A percentile compares a stretch with the other conserved stretches of the same genome.
phyloP scores from a whole-genome alignment of 2,329 filamentous ascomycete species.

The Ceratocystis huliohia region DNA sequence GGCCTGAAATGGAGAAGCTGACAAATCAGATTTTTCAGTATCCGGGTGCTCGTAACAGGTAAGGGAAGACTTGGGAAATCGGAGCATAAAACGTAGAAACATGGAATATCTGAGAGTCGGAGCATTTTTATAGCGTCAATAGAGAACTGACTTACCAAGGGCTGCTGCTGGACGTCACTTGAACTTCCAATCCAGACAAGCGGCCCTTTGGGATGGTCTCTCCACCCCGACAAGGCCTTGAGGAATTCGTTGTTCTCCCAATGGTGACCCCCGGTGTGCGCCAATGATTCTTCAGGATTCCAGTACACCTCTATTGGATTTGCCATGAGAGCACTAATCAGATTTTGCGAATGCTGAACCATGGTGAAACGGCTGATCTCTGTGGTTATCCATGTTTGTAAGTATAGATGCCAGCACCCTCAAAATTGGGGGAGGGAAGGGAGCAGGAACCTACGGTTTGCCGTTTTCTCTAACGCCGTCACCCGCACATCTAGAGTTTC shows the following conservation, averaged over 20 bases:
- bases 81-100: conserved; percentile 16
- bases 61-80: conserved; percentile 11
- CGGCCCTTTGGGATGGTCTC: conserved; percentile 9
- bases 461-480: conserved; percentile 10
- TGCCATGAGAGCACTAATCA: conserved; percentile 10
- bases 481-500: conserved; percentile 17
- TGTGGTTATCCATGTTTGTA: neutral
- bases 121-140: conserved; percentile 17
- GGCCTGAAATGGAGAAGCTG: conserved; percentile 17
- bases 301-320: conserved; percentile 24
- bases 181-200: conserved; percentile 18
- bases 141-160: conserved; percentile 19
- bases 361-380: conserved; percentile 20
- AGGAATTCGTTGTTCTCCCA: conserved; percentile 21
- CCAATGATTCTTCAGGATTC: conserved; percentile 23
- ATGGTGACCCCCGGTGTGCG: neutral
- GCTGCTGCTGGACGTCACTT: neutral
- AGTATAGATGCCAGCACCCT: neutral
- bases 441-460: conserved; percentile 1
- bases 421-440: neutral
- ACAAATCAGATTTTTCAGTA: conserved; percentile 18
- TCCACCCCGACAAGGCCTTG: conserved; percentile 13
- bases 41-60: conserved; percentile 14
- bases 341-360: conserved; percentile 11
- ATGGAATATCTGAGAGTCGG: conserved; percentile 10